A percentile compares a stretch with the other conserved stretches of the same genome.
These are phyloP conservation scores for Colletotrichum cereale DNA, from an alignment of 2,329 filamentous ascomycete species.

Conservation along the genomic window DNA sequence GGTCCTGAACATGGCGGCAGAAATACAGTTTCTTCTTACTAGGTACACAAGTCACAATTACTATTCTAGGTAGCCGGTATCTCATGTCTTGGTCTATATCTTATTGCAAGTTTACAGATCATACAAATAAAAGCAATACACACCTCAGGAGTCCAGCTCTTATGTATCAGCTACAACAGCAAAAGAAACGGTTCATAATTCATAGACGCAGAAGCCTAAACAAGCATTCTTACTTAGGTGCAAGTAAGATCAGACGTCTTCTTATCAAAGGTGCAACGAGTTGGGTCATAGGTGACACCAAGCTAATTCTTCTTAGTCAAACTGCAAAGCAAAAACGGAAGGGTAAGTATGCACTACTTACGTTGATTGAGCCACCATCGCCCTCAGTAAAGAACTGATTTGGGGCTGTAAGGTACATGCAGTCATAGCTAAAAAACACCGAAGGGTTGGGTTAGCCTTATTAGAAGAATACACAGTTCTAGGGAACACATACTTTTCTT, in stretches of 20 bases:
- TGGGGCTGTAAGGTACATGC: neutral
- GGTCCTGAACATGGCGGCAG: too few relatives aligned
- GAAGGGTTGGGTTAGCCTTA: neutral
- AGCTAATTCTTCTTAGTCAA: neutral
- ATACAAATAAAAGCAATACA: too few relatives aligned
- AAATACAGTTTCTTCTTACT: too few relatives aligned
- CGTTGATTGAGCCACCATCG: neutral
- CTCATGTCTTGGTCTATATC: too few relatives aligned
- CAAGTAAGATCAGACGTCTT: neutral
- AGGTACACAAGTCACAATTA: too few relatives aligned
- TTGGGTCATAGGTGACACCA: neutral
- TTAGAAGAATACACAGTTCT: too few relatives aligned
- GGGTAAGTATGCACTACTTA: neutral
- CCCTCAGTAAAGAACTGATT: neutral
- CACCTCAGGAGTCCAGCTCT: too few relatives aligned
- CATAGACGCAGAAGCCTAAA: too few relatives aligned
- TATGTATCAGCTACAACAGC: too few relatives aligned
- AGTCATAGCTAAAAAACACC: neutral
- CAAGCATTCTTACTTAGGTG: neutral
- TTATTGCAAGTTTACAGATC: too few relatives aligned
- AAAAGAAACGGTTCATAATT: too few relatives aligned
- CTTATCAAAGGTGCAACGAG: neutral
- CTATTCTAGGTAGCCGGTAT: too few relatives aligned
- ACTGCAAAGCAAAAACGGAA: neutral
- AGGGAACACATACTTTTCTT: neutral